Conservation (phyloP, 2,329 filamentous ascomycete species). For the Alternaria triticimaculans region DNA sequence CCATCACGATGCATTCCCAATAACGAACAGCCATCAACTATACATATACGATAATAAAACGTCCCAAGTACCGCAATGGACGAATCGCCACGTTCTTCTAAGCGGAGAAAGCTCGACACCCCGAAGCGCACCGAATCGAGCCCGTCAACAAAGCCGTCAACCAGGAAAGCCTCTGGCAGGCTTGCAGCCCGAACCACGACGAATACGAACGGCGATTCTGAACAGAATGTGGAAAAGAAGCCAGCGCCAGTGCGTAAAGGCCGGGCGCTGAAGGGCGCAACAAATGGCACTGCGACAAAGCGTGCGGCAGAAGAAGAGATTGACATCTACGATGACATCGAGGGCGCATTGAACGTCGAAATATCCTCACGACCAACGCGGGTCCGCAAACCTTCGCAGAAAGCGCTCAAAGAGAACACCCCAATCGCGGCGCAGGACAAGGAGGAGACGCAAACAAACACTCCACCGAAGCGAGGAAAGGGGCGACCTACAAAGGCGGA, state of each 20-base stretch:
- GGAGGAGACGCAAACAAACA: conserved; percentile 22
- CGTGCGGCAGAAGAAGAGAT: conserved; percentile 23
- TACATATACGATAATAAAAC: not conserved
- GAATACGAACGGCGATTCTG: conserved; percentile 15
- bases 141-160: conserved; percentile 26
- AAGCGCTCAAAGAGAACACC: conserved; percentile 16
- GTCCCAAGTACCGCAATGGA: conserved; percentile 30
- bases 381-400: conserved; percentile 2
- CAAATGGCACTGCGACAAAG: conserved; percentile 17
- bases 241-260: conserved; percentile 11
- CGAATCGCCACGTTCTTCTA: conserved; percentile 44
- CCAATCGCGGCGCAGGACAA: conserved; percentile 3
- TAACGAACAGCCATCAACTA: conserved; percentile 1
- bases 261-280: conserved; percentile 11
- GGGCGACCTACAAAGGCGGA: conserved; percentile 22
- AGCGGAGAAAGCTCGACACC: conserved; percentile 46
- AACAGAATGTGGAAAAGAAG: conserved; percentile 15
- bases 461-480: conserved; percentile 28
- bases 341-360: conserved; percentile 48
- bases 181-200: conserved; percentile 24
- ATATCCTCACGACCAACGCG: conserved; percentile 7
- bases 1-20: conserved; percentile 3
- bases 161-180: conserved; percentile 29
- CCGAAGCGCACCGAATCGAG: conserved; percentile 30
- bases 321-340: conserved; percentile 54